Base-by-base conservation (phyloP, 164 flowering plant species). In the Chimonanthus salicifolius region DNA sequence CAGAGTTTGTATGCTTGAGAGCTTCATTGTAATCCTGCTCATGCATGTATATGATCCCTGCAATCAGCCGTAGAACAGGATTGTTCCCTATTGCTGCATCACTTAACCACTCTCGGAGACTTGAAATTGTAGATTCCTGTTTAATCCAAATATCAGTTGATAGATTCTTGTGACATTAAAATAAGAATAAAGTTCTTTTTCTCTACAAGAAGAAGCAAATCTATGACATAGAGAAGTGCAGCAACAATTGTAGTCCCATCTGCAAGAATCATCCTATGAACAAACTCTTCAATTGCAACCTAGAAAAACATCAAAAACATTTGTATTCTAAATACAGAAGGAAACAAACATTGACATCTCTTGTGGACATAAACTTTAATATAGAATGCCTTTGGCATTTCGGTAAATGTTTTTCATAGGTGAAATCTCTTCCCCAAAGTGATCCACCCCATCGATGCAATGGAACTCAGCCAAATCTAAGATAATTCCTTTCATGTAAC, bases 11-110 rank as follows among this genome's bases (percentile, higher is more conserved):
- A 81, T 92, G 90, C 73, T 93, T 93, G 72, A 95, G 80, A 72
- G 99, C 99, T 76, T 95, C 97, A 82, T 84, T 89, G 74, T 84
- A 95, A 74, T 95, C 99, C 77, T 90, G 91, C 75, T 95, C 98
- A 69, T 93, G 94, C 92, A 86, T 83, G 82, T 86, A 95, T 18
- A 95, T 82, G 74, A 81, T 92, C 62, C 98, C 98, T 20, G 98
- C 94, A 83, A 90, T 83, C 80, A 93, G 80, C 72, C 94, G 82
- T 69, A 95, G 76, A 65, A 82, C 80, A 16, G 92, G 85, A 74
- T 90, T 93, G 82, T 74, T 93, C 73, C 89, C 97, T 64, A 92
- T 85, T n/a, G 92, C 97, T 16, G 97, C 73, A 85, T 95, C 99
- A 62, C 76, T 84, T 77, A 95, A 80, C 98, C 87, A 93, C 75